Base-by-base conservation (phyloP, 2,329 filamentous ascomycete genomes). In the Diaporthe velutina region DNA sequence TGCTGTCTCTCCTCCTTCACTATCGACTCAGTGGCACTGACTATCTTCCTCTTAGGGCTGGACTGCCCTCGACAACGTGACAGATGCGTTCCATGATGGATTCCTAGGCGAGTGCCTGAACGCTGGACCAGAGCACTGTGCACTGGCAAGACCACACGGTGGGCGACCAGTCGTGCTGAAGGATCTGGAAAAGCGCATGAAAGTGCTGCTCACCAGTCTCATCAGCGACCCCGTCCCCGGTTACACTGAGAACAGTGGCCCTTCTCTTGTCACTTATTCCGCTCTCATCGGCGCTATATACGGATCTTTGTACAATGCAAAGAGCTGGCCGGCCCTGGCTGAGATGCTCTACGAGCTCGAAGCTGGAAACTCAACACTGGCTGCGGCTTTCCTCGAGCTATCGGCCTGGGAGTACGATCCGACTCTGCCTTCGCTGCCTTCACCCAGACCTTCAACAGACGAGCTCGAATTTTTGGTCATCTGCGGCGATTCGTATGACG, bases 21-120 rank as follows among this genome's bases (percentile, higher is more conserved):
- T 28, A 1, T 52, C 33, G 4, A 28, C 25, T 25, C 57, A 30
- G 30, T n/a, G 3, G 17, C 28, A 33, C 45, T 72, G 33, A 52
- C 30, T 15, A 12, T 64, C 19, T 71, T 13, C 15, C 9, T 35
- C 19, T n/a, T 33, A 74, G 73, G 87, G 86, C 6, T 86, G 83
- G 82, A 84, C 85, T 0, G 83, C 86, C 4, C 81, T 89, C 6
- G 87, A 88, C 73, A 88, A 88, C 75, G 84, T 81, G 9, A 88
- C 87, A 0, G 79, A 89, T 75, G 86, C 86, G 1, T 89, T 86
- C 85, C 82, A 81, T 33, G 86, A 89, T 73, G 87, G 87, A 19
- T 88, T 89, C 68, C 79, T 89, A 3, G 86, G 86, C 30, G 87
- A 88, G 76, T 89, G 88, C 58, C 57, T 89, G 67, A 83, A 84